These are phyloP conservation scores for Aspergillus ostianus DNA, from an alignment of 495 filamentous ascomycete species.

Conservation along the genomic window DNA sequence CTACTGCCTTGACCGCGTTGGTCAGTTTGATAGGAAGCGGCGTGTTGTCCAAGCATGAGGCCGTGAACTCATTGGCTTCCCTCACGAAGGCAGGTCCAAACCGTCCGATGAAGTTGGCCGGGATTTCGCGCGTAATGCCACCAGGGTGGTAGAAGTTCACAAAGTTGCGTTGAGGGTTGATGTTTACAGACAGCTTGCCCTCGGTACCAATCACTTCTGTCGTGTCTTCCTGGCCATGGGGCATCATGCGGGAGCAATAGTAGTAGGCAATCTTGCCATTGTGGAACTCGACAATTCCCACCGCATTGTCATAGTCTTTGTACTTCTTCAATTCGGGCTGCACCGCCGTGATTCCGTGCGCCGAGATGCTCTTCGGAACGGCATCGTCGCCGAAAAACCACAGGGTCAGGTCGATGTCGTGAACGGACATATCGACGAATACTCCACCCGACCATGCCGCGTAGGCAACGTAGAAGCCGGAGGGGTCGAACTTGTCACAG, in stretches of 20 bases:
- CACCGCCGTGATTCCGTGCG: slow-evolving; percentile 54
- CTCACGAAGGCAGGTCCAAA: slow-evolving; percentile 17
- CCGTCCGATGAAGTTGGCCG: slow-evolving; percentile 34
- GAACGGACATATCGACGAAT: slow-evolving; percentile 56
- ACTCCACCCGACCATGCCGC: slow-evolving; percentile 56
- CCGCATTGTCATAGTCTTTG: slow-evolving; percentile 59
- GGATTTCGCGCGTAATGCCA: slow-evolving; percentile 51
- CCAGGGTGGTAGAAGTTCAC: slow-evolving; percentile 47
- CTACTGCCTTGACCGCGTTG: slow-evolving; percentile 55
- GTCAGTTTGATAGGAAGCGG: slow-evolving; percentile 51
- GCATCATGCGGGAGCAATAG: slow-evolving; percentile 59
- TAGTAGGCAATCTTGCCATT: slow-evolving; percentile 59
- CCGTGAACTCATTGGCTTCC: slow-evolving; percentile 58
- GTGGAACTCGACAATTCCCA: slow-evolving; percentile 61
- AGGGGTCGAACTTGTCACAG: slow-evolving; percentile 54
- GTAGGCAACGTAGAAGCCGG: slow-evolving; percentile 55
- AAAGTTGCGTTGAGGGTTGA: slow-evolving; percentile 46
- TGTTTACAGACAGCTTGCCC: slow-evolving; percentile 57
- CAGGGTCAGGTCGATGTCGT: slow-evolving; percentile 56
- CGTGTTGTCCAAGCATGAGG: slow-evolving; percentile 48
- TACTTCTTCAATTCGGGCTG: slow-evolving; percentile 54
- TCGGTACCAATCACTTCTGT: slow-evolving; percentile 63
- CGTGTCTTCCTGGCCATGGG: slow-evolving; percentile 58
- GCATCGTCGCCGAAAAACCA: slow-evolving; percentile 53
- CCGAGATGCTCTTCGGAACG: slow-evolving; percentile 45